Conservation (phyloP, 805 yeast species). For the Ogataea degrootiae region DNA sequence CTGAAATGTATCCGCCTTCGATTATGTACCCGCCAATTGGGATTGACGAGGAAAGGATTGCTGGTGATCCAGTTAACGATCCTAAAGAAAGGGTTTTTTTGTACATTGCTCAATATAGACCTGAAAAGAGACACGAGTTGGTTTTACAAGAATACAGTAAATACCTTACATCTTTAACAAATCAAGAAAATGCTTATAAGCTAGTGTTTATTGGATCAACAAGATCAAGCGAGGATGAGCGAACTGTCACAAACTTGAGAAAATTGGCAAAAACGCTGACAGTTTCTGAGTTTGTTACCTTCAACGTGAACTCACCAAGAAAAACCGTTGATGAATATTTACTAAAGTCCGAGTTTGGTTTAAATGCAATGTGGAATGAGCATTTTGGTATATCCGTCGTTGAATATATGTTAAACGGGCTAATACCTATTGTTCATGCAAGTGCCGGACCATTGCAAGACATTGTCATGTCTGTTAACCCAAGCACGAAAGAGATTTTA, state of each 20-base stretch:
- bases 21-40: constrained; percentile 90
- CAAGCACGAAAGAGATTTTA: constrained; percentile 14
- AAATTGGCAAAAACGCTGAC: constrained; percentile 37
- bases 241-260: constrained; percentile 48
- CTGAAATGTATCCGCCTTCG: constrained; percentile 27
- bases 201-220: constrained; percentile 82
- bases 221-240: constrained; percentile 61
- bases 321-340: constrained; percentile 52
- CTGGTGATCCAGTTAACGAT: constrained; percentile 6
- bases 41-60: constrained; percentile 42
- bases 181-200: constrained; percentile 37
- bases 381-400: constrained; percentile 98
- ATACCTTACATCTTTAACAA: constrained; percentile 33
- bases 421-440: constrained; percentile 86
- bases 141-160: constrained; percentile 59
- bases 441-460: constrained; percentile 93
- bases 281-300: constrained; percentile 36
- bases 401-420: constrained; percentile 82
- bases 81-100: constrained; percentile 39
- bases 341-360: constrained; percentile 59
- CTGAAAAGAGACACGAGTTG: constrained; percentile 85
- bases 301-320: constrained; percentile 66
- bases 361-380: constrained; percentile 99
- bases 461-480: constrained; percentile 62
- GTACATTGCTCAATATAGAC: constrained; percentile 88